Evolutionary conservation across 106 monocot species (phyloP), one percentile per base, ranked within the genome.

Genomic region (Platanthera guangdongensis): DNA sequence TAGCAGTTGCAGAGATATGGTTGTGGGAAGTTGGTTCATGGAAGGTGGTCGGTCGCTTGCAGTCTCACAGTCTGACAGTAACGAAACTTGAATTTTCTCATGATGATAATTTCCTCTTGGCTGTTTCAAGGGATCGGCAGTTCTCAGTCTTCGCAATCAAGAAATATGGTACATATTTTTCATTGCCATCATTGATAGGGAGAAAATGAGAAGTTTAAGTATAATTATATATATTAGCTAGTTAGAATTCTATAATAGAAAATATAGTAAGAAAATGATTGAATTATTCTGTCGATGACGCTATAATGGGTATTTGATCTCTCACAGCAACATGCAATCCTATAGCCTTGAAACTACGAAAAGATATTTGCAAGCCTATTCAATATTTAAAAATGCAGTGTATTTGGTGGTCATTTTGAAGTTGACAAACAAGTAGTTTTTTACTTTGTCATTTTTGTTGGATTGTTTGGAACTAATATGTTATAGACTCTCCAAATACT

Each of bases 81-180:
- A 97, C 96, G 47, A 87, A 91, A 55, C 68, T 97, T 82, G 90
- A 94, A 79, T 99, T 99, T 81, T 92, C 94, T 39, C 75, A 69
- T 85, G 99, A 99, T 72, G 92, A 99, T 53, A 67, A 83, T 67
- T 87, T 86, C 47, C 88, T 99, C 6, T 74, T 99, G 30, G 70
- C 94, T 78, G 99, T 94, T 10, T 99, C 94, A 72, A 94, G 99
- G 81, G 99, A 99, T 77, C 84, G 99, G 8, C 94, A 99, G 57
- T 89, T 99, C 68, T 92, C 94, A 0, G 72, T 99, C 5, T 93
- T 93, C 77, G 86, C 90, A 46, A 84, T 95, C 15, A 78, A 77
- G 51, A 86, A 75, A 81, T 79, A 82, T 67, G 92, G 95, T 95
- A 55, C 28, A 54, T 75, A 75, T 57, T 48, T 46, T 9, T 28